A percentile compares a stretch with the other conserved stretches of the same genome.
phyloP scores from a whole-genome alignment of 2,329 filamentous ascomycete genomes.

The Xylaria sp. region DNA sequence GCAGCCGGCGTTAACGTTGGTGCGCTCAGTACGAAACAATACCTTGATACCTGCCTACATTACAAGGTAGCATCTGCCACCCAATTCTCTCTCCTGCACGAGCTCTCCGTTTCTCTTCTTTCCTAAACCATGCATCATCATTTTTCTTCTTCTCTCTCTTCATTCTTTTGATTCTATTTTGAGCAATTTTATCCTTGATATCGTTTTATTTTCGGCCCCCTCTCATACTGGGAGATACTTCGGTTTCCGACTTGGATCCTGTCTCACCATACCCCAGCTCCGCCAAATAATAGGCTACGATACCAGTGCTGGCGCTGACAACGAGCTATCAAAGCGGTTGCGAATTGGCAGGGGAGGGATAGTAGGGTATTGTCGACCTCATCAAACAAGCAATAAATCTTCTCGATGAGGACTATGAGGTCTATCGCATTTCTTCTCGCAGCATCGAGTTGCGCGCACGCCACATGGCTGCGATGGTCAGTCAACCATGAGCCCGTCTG shows the following conservation, averaged over 20 bases:
- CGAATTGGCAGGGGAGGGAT: constrained; percentile 6
- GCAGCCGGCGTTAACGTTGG: constrained; percentile 34
- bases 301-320: constrained; percentile 31
- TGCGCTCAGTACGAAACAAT: constrained; percentile 20
- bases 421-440: constrained; percentile 36
- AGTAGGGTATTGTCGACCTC: not conserved
- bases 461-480: constrained; percentile 45
- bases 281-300: constrained; percentile 4
- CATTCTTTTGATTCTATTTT: constrained; percentile 28
- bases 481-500: constrained; percentile 33
- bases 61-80: constrained; percentile 27
- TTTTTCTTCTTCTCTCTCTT: constrained; percentile 9
- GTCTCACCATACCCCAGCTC: not conserved
- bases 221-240: constrained; percentile 2
- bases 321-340: constrained; percentile 3
- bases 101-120: constrained; percentile 13
- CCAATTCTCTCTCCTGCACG: constrained; percentile 15
- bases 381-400: not conserved
- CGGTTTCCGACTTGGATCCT: not conserved
- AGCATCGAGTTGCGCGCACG: constrained; percentile 31
- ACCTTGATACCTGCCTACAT: constrained; percentile 2
- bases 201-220: constrained; percentile 13
- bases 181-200: constrained; percentile 11
- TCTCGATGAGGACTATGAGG: constrained; percentile 36
- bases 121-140: not conserved